Base-by-base conservation (phyloP, 768 basidiomycete genomes). In the Hydnum rufescens region DNA sequence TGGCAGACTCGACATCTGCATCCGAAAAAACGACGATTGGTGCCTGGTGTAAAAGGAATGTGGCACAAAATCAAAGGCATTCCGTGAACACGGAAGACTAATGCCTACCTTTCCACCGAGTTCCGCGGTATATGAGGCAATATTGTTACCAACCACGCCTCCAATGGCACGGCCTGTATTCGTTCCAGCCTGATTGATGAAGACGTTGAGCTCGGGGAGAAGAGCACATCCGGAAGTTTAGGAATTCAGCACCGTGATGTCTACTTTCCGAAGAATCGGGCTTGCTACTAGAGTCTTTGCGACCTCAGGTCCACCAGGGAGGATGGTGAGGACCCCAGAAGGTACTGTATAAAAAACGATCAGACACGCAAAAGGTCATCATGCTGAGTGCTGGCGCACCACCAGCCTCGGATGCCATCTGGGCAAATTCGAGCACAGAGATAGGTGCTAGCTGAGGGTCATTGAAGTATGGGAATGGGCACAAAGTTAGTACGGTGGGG, bases 111-210 rank as follows among this genome's bases (percentile, higher is more conserved):
- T 88, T 29, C 87, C 87, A 19, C 87, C 87, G 3, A 90, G 68
- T 60, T 90, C 87, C 0, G 87, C 87, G 1, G 85, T 88, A 61
- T 73, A 87, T 3, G 74, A 63, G 2, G 79, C 77, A 8, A 89
- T 61, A 60, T 89, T 89, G 18, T 68, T 64, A 31, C 87, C 86
- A 3, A 80, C 84, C 13, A 80, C 71, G 49, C 72, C 71, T 31
- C 86, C 87, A 13, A 90, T 63, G 4, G 69, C 68, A n/a, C 80
- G 74, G 0, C 87, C 87, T 2, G 83, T 83, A 56, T 68, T 67
- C 2, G 83, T 87, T 6, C 86, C 82, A 49, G 82, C 83, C 83
- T 85, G 51, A n/a, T n/a, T n/a, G n/a, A n/a, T n/a, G n/a, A n/a
- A n/a, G n/a, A n/a, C n/a, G n/a, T n/a, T n/a, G n/a, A n/a, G 3